phyloP scores from a whole-genome alignment of 2,329 filamentous ascomycete genomes.

The Hypomyces perniciosus region DNA sequence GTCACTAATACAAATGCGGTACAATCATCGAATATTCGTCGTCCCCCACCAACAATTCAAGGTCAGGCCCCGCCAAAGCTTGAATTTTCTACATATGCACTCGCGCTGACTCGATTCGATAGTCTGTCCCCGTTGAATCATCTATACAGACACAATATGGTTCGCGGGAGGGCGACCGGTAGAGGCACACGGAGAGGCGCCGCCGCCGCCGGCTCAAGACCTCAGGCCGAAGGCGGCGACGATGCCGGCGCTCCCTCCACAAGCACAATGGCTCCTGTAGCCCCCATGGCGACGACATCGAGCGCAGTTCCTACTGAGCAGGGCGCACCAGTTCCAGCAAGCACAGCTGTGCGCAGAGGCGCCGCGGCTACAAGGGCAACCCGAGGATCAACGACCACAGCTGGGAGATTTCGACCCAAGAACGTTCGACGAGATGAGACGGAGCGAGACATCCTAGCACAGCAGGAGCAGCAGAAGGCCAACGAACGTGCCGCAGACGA shows the following conservation, averaged over 20 bases:
- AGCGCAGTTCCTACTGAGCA: slow-evolving; percentile 1
- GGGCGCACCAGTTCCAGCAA: slow-evolving; percentile 13
- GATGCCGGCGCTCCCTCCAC: slow-evolving; percentile 1
- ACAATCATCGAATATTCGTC: slow-evolving; percentile 6
- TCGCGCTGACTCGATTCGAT: slow-evolving; percentile 1
- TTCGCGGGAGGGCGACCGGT: slow-evolving; percentile 27
- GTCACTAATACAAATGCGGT: slow-evolving; percentile 5
- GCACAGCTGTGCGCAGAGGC: slow-evolving; percentile 11
- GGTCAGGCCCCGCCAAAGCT: slow-evolving; percentile 19
- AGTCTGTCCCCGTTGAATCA: slow-evolving; percentile 2
- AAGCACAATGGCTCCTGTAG: slow-evolving; percentile 6
- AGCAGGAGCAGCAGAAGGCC: slow-evolving; percentile 38
- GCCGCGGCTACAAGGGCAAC: slow-evolving; percentile 24
- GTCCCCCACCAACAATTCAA: slow-evolving; percentile 29
- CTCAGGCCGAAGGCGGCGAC: slow-evolving; percentile 18
- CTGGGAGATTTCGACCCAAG: slow-evolving; percentile 41
- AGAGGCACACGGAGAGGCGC: slow-evolving; percentile 28
- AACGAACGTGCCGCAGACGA: slow-evolving; percentile 36
- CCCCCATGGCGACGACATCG: slow-evolving; percentile 15
- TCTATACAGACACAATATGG: slow-evolving; percentile 21
- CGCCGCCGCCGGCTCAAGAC: slow-evolving; percentile 21
- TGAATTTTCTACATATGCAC: slow-evolving; percentile 16
- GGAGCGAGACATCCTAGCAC: slow-evolving; percentile 41
- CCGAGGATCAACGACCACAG: slow-evolving; percentile 26
- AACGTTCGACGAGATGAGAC: slow-evolving; percentile 45